Conservation (phyloP, 1,284 basidiomycete species). For the Cryptococcus maquisensis region DNA sequence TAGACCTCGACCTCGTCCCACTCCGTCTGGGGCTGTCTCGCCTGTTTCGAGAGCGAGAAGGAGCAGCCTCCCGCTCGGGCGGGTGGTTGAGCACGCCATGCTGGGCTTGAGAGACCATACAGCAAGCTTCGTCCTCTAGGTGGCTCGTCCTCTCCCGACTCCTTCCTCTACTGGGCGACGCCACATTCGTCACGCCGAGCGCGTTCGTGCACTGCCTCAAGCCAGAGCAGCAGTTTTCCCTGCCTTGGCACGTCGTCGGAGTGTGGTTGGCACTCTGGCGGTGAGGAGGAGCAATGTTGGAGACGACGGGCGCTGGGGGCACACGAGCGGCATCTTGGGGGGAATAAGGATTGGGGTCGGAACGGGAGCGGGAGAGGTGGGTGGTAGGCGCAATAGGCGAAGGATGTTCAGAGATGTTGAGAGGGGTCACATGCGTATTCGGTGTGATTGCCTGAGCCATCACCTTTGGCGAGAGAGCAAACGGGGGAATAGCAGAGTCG, state of each 20-base stretch:
- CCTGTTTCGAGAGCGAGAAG: constrained; percentile 27
- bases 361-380: constrained; percentile 38
- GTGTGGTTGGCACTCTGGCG: background rate
- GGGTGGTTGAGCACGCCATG: constrained; percentile 27
- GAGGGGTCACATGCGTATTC: background rate
- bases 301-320: constrained; percentile 6
- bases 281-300: constrained; percentile 4
- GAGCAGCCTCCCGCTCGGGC: constrained; percentile 37
- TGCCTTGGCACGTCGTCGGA: background rate
- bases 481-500: constrained; percentile 18
- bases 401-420: background rate
- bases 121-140: constrained; percentile 6
- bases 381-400: constrained; percentile 18
- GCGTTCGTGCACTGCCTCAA: constrained; percentile 1
- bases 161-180: constrained; percentile 27
- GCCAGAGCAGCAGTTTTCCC: background rate
- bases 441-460: background rate
- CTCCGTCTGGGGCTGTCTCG: constrained; percentile 12
- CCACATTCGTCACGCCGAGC: background rate
- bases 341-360: constrained; percentile 34
- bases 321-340: constrained; percentile 5
- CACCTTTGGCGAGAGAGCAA: constrained; percentile 2
- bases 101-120: constrained; percentile 8
- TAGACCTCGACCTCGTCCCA: constrained; percentile 5
- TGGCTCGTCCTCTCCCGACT: constrained; percentile 30